These are phyloP conservation scores for Ambrosiella cleistominuta DNA, from an alignment of 2,329 filamentous ascomycete species.

Conservation along the genomic window DNA sequence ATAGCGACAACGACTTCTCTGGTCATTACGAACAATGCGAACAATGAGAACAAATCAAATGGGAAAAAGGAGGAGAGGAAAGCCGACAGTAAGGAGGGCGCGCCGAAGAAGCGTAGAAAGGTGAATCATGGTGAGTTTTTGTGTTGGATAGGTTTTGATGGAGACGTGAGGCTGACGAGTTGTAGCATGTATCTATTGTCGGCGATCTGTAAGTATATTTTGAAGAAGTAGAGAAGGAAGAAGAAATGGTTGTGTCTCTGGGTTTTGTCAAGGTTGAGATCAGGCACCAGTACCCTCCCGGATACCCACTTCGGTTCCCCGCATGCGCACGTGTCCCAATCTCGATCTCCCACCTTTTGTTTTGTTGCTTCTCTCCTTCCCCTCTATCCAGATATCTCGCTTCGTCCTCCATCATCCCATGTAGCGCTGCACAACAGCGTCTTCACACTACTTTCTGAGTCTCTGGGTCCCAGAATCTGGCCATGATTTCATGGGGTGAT, in stretches of 20 bases:
- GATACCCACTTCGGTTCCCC: too few species aligned
- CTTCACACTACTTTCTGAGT: conserved; percentile 7
- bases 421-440: neutral
- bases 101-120: conserved; percentile 68
- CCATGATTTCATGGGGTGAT: neutral
- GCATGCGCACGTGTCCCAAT: too few species aligned
- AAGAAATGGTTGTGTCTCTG: neutral
- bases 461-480: neutral
- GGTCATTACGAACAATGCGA: too few species aligned
- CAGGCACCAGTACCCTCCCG: too few species aligned
- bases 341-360: too few species aligned
- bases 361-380: too few species aligned
- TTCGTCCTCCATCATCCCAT: too few species aligned
- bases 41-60: neutral
- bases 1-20: neutral
- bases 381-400: too few species aligned
- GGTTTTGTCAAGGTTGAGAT: neutral
- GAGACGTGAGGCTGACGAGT: conserved; percentile 20
- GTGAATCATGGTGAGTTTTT: conserved; percentile 62
- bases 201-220: conserved; percentile 62
- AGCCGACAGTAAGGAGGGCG: neutral
- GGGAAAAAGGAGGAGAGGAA: neutral
- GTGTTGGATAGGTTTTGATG: conserved; percentile 12
- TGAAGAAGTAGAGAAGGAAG: neutral
- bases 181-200: conserved; percentile 74